Base-by-base conservation (phyloP, 192 early-diverging fungal genomes). In the Umbelopsis vinacea region DNA sequence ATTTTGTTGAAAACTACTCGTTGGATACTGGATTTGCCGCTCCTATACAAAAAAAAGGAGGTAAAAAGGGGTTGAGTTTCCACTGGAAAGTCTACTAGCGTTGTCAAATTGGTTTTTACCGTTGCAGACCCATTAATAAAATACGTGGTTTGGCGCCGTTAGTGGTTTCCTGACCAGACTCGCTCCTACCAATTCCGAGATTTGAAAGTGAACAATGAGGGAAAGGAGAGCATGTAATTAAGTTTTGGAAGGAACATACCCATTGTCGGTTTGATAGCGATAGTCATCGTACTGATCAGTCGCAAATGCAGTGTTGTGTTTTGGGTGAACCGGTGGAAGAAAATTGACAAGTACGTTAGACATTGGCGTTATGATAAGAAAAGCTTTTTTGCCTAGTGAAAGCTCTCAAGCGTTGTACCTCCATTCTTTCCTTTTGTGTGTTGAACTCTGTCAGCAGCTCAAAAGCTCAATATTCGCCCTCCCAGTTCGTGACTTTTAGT, bases 1-100 rank as follows among this genome's bases (percentile, higher is more conserved):
- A 95, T 92, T 67, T 95, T 95, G 55, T 92, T 88, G 80, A 96
- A 96, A 1, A 96, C 94, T 8, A 95, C 93, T 37, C 86, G 83
- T 69, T 92, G 88, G 71, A 96, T 96, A 75, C 88, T 91, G 14
- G 91, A 92, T 77, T 96, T 96, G 35, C 95, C 95, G 74, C 91
- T 90, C 77, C 90, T 94, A 68, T 23, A 17, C 11, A 21, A 54
- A 26, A 68, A 26, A 54, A 50, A 50, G 54, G 19, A 35, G 26
- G 66, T 24, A 40, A 2, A 46, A 29, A 52, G 69, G 46, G 23
- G 35, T 50, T 37, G 35, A 29, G 60, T 5, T 12, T 71, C 29
- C 50, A 52, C 21, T 68, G 33, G 14, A 40, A 53, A 33, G 19
- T 43, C 11, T 10, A 52, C 40, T 15, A 72, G 23, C 29, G 29